These are phyloP conservation scores for Fusarium abutilonis DNA, from an alignment of 2,329 filamentous ascomycete species.

Conservation along the genomic window DNA sequence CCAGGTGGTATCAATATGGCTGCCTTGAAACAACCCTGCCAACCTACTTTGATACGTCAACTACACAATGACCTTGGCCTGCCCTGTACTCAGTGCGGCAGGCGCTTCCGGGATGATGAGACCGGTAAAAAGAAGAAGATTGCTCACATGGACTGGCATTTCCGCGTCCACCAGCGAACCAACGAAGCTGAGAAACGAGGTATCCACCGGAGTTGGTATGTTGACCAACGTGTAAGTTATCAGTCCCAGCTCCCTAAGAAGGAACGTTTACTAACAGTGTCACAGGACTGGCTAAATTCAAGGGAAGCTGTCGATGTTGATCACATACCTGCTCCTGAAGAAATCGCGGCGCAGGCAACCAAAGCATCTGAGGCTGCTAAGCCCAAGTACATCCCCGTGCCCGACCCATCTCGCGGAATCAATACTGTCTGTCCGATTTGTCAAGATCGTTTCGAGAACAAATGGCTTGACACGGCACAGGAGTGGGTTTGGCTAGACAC, in stretches of 20 bases:
- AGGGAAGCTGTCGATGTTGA: constrained; percentile 80
- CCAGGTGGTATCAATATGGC: constrained; percentile 70
- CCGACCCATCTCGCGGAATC: constrained; percentile 77
- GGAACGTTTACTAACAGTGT: constrained; percentile 42
- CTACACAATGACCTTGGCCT: constrained; percentile 86
- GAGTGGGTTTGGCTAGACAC: constrained; percentile 98
- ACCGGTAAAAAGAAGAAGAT: constrained; percentile 87
- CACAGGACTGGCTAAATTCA: constrained; percentile 87
- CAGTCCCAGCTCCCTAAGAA: not conserved
- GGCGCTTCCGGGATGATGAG: constrained; percentile 81
- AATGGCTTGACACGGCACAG: constrained; percentile 91
- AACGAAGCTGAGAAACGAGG: constrained; percentile 85
- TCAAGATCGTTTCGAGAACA: constrained; percentile 92
- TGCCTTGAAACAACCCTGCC: constrained; percentile 78
- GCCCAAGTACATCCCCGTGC: constrained; percentile 82
- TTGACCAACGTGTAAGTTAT: constrained; percentile 79
- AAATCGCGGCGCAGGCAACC: constrained; percentile 47
- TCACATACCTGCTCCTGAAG: constrained; percentile 50
- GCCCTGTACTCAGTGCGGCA: constrained; percentile 90
- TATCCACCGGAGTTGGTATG: constrained; percentile 93
- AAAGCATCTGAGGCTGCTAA: constrained; percentile 56
- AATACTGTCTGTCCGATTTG: constrained; percentile 91
- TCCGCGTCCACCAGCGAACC: constrained; percentile 89
- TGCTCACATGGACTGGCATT: constrained; percentile 97
- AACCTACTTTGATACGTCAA: constrained; percentile 75